phyloP scores from a whole-genome alignment of 2,329 filamentous ascomycete genomes.

The Eutypella sp. region DNA sequence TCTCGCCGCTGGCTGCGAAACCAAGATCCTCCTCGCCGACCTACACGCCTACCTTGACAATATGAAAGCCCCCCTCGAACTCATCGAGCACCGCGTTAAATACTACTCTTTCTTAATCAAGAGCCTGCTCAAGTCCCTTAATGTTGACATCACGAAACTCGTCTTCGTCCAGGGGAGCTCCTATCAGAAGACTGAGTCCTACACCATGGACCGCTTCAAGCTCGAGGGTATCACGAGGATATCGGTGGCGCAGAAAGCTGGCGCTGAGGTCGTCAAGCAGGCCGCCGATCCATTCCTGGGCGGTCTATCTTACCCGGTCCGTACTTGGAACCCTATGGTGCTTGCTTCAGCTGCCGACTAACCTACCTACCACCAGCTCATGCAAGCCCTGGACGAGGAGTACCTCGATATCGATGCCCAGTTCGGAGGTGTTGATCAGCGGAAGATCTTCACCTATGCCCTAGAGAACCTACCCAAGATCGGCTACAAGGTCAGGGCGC shows the following conservation, averaged over 20 bases:
- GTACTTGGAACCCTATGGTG: neutral
- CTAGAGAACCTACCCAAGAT: constrained; percentile 81
- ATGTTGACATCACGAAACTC: constrained; percentile 72
- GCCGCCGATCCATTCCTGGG: constrained; percentile 68
- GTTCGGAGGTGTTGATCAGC: constrained; percentile 80
- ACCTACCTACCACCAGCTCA: neutral
- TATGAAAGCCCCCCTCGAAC: constrained; percentile 81
- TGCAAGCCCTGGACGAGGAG: constrained; percentile 89
- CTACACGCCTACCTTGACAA: constrained; percentile 77
- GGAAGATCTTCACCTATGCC: constrained; percentile 83
- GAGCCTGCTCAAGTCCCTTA: constrained; percentile 68
- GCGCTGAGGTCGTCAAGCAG: constrained; percentile 93
- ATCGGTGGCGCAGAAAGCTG: constrained; percentile 70
- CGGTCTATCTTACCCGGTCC: constrained; percentile 75
- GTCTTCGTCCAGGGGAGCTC: constrained; percentile 79
- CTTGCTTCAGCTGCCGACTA: neutral
- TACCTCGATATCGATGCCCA: constrained; percentile 84
- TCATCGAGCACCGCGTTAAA: constrained; percentile 73
- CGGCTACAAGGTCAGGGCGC: constrained; percentile 68
- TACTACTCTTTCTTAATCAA: constrained; percentile 81
- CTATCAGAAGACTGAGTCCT: constrained; percentile 70
- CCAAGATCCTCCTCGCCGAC: constrained; percentile 72
- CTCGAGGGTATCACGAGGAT: constrained; percentile 65
- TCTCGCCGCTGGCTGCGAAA: constrained; percentile 75
- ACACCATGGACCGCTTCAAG: constrained; percentile 86